Evolutionary conservation across 495 filamentous ascomycete species (phyloP).

Genomic region (Staphylotrichum longicolle): DNA sequence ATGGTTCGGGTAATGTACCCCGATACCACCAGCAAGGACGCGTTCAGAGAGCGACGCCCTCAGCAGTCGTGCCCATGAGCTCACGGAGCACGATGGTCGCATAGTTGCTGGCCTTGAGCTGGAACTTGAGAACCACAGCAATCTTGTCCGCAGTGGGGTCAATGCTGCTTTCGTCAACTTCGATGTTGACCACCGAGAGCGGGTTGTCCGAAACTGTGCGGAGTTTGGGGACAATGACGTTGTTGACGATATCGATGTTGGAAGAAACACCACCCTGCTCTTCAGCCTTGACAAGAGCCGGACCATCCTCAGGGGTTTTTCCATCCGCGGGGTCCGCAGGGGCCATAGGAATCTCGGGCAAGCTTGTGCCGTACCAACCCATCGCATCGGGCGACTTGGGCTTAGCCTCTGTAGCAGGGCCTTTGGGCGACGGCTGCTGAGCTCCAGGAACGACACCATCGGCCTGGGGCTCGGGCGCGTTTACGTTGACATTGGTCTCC

Average conservation of each 20-base stretch:
- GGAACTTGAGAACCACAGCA: conserved; percentile 80
- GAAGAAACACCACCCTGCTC: background rate
- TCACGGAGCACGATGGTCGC: conserved; percentile 93
- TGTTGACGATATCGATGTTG: conserved; percentile 13
- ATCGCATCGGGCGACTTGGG: background rate
- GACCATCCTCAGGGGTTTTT: background rate
- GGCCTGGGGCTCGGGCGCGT: background rate
- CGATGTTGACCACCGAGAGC: conserved; percentile 11
- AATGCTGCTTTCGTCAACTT: conserved; percentile 18
- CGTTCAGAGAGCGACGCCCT: conserved; percentile 7
- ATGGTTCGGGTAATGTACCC: background rate
- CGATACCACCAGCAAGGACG: background rate
- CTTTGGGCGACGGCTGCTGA: no score
- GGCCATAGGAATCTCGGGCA: conserved; percentile 1
- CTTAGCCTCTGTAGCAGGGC: background rate
- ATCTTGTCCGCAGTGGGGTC: conserved; percentile 54
- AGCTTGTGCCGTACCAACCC: conserved; percentile 21
- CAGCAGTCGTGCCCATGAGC: conserved; percentile 48
- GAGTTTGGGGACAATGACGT: conserved; percentile 24
- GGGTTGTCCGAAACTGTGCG: conserved; percentile 32
- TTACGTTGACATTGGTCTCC: background rate
- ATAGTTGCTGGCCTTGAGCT: conserved; percentile 83
- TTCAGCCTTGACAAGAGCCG: conserved; percentile 8
- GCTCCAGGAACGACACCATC: background rate
- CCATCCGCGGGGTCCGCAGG: background rate